Base-by-base conservation (phyloP, 352 stramenopile genomes). In the Albugo candida region DNA sequence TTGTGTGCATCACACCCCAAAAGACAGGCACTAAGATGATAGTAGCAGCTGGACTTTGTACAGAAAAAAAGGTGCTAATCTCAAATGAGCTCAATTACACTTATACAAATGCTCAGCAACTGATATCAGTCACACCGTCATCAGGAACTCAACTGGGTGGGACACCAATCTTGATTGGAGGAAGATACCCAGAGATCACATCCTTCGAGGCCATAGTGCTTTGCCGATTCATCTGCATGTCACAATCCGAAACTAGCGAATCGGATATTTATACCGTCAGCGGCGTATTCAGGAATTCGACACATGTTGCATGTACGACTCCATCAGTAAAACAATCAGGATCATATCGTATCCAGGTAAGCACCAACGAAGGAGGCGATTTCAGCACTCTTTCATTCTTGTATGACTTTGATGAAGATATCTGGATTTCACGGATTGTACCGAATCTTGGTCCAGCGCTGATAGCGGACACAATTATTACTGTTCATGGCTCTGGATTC, bases 1-100 rank as follows among this genome's bases (percentile, higher is more conserved):
- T 94, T 2, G 51, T 82, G 11, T 94, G 81, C 31, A 39, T 73
- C 4, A 61, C 67, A 11, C 79, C 71, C 14, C 56, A 57, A 13
- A 71, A 83, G 46, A 58, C 51, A 21, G 62, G 79, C 21, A 39
- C 50, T 8, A 52, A 60, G 0, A 59, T 56, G 8, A 53, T 58
- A 11, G 75, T 85, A 1, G 50, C 53, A 2, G 54, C 92, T 12
- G 54, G 58, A 1, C 67, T 89, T 16, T 75, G 52, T n/a, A 82
- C 67, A 35, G 81, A 92, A 58, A 86, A 86, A 45, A 53, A 40
- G 3, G 71, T 54, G 11, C 69, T 67, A 24, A 71, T 75, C 0
- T 50, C 58, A 10, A 85, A 88, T 20, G 65, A 69, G 2, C 62
- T 83, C 0, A 88, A 84, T 54, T 93, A 88, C 54, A 82, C 61